Evolutionary conservation across 805 yeast species (phyloP), one percentile per base, ranked within the genome.

Genomic region (Metschnikowia gruessii): DNA sequence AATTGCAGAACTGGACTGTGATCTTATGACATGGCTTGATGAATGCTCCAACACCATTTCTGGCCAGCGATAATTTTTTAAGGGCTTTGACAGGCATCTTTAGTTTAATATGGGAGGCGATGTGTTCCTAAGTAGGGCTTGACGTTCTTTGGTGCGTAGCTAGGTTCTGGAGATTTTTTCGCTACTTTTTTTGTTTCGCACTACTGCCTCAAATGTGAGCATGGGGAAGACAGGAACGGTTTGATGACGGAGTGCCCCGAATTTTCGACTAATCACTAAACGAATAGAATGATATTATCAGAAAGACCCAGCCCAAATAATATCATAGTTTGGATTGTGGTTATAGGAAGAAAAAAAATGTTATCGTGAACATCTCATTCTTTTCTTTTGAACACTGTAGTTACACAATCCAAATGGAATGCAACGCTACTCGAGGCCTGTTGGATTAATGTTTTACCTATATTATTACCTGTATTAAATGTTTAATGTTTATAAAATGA

Each of bases 1-100:
- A 85, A 74, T 94, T 90, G 71, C 97, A 90, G 69, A 83, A 94
- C 50, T 87, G 85, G 38, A 94, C 64, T 1, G 84, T 76, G 43
- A 94, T 76, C 60, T 79, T 81, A 57, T 79, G 81, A 70, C 98
- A 90, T 33, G 91, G 89, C 19, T 74, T 70, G 7, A 87, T 76
- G 60, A 77, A 87, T 0, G 91, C 81, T 3, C 90, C 89, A 17
- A 85, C 70, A 43, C 95, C 95, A 57, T 87, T 87, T 54, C 88
- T 79, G 21, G 87, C 80, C 35, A 75, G 65, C 13, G 94, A 79
- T 1, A 74, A 64, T 56, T 75, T 81, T 26, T 77, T 68, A 32
- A 85, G 68, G 39, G 85, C 82, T 65, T 76, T 83, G 36, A 84
- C 81, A 41, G 81, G 79, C 81, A 76, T 75, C 10, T 22, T 42